Evolutionary conservation across 169 alveolate genomes (phyloP).

Genomic region (Cryptosporidium parvum): DNA sequence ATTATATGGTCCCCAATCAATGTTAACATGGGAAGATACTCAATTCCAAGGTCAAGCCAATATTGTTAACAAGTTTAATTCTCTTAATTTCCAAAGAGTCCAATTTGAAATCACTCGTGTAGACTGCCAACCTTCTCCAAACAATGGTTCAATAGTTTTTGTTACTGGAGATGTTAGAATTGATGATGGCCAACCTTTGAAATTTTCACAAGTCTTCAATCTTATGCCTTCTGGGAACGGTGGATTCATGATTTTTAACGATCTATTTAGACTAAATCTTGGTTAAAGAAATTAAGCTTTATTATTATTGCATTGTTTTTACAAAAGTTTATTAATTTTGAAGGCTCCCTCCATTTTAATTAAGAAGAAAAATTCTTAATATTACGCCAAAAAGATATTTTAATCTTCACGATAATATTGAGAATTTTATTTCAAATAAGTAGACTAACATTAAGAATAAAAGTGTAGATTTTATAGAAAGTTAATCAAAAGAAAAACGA

Average conservation of each 20-base stretch:
- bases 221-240: conserved; percentile 85
- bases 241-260: conserved; percentile 83
- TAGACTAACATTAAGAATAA: neutral
- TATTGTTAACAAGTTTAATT: conserved; percentile 83
- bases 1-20: conserved; percentile 86
- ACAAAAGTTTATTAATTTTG: no score
- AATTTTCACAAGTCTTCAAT: conserved; percentile 84
- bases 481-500: neutral
- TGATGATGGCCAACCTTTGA: conserved; percentile 86
- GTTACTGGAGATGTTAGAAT: conserved; percentile 84
- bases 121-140: conserved; percentile 88
- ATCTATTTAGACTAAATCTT: conserved; percentile 84
- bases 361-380: neutral
- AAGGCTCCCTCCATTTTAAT: neutral
- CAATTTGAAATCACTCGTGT: conserved; percentile 81
- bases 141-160: conserved; percentile 84
- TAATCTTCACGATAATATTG: neutral
- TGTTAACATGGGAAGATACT: conserved; percentile 89
- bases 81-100: conserved; percentile 77
- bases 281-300: conserved; percentile 70
- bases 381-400: no score
- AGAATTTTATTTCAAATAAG: neutral
- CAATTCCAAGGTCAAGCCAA: conserved; percentile 85
- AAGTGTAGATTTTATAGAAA: neutral
- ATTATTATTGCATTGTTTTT: no score